Base-by-base conservation (phyloP, 1,139 yeast species). In the Yamadazyma sp. region DNA sequence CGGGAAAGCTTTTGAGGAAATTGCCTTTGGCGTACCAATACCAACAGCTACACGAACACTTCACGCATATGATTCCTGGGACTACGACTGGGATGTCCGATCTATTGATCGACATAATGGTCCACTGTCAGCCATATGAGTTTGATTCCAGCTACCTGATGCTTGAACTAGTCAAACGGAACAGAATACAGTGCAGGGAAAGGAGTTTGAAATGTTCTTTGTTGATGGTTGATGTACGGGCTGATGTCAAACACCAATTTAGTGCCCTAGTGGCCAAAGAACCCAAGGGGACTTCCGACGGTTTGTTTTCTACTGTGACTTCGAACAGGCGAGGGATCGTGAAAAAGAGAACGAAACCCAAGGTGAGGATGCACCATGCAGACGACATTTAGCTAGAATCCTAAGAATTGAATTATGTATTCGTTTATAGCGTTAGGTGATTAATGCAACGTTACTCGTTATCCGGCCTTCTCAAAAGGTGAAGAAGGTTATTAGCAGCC, bases 11-110 rank as follows among this genome's bases (percentile, higher is more conserved):
- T 4, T 36, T 62, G 4, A 18, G 47, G 11, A 52, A 52, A 24
- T 40, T 58, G 11, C 69, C 72, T 1, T 36, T 66, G 34, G 66
- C 58, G 0, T 49, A 63, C 33, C 64, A 61, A 36, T 49, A 58
- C 25, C 53, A 51, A 36, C 49, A 51, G 18, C 39, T 62, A 10
- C 38, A 40, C 29, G 46, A 47, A 30, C 23, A 41, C 3, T 37
- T 44, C 35, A n/a, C n/a, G 6, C 31, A 30, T 1, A 10, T 17
- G 18, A 23, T 42, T 3, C 43, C 46, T 4, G 26, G 37, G 11
- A 10, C 17, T 14, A 10, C 29, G 7, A 23, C 22, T 7, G 24
- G 28, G 2, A 3, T 2, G 8, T 12, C 37, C 2, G 24, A 25
- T n/a, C 34, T 58, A 6, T 39, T 44, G 5, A 23, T 56, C 4